A percentile compares a stretch with the other conserved stretches of the same genome.
These are phyloP conservation scores for Cinnamomum micranthum DNA, from an alignment of 164 flowering plant genomes.

Conservation along the genomic window DNA sequence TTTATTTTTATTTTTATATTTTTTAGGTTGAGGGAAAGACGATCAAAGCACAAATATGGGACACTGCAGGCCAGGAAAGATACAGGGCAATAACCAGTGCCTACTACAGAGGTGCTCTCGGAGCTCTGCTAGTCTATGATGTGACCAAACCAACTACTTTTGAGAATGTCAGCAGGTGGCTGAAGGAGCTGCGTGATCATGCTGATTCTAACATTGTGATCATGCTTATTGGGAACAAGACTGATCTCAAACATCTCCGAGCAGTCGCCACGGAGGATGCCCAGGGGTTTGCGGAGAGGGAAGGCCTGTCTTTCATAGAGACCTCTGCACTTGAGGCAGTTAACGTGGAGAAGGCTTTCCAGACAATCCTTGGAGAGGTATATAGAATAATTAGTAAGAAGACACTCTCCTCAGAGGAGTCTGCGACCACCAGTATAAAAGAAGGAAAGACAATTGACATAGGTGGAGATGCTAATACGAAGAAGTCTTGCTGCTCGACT, in stretches of 20 bases:
- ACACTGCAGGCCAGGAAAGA: conserved; percentile 74
- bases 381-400: conserved; percentile 56
- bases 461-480: conserved; percentile 26
- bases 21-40: conserved; percentile 64
- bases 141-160: conserved; percentile 64
- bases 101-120: conserved; percentile 70
- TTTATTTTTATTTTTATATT: background rate
- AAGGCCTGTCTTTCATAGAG: conserved; percentile 69
- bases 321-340: conserved; percentile 72
- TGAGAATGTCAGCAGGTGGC: conserved; percentile 67
- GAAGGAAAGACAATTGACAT: conserved; percentile 44
- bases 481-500: conserved; percentile 40
- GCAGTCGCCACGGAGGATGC: conserved; percentile 76
- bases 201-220: conserved; percentile 66
- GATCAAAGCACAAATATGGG: conserved; percentile 77
- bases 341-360: conserved; percentile 69
- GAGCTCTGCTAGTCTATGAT: conserved; percentile 71
- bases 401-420: conserved; percentile 30
- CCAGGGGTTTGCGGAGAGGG: conserved; percentile 63
- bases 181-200: conserved; percentile 68
- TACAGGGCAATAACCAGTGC: conserved; percentile 80
- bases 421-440: conserved; percentile 29
- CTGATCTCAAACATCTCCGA: conserved; percentile 68
- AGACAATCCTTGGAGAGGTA: conserved; percentile 53
- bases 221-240: conserved; percentile 75